Evolutionary conservation across 2,329 filamentous ascomycete species (phyloP).

Genomic region (Massarina eburnea): DNA sequence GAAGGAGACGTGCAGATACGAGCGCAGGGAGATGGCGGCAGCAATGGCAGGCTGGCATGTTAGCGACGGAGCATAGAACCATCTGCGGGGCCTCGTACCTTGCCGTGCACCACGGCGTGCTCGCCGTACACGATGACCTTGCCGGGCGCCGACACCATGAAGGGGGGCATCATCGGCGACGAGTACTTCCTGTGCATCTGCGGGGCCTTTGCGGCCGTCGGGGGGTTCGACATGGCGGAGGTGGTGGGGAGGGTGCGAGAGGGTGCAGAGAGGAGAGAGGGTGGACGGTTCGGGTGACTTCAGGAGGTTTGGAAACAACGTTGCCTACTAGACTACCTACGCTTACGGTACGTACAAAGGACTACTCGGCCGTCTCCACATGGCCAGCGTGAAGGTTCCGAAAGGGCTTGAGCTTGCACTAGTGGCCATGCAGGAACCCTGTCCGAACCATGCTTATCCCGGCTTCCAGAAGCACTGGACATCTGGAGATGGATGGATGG

Average conservation of each 20-base stretch:
- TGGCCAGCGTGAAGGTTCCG: too few relatives aligned
- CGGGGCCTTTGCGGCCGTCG: slow-evolving; percentile 15
- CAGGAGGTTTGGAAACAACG: slow-evolving; percentile 5
- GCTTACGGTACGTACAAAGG: too few relatives aligned
- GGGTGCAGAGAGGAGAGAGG: slow-evolving; percentile 30
- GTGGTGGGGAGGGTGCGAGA: slow-evolving; percentile 30
- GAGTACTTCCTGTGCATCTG: slow-evolving; percentile 39
- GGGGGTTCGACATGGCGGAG: slow-evolving; percentile 18
- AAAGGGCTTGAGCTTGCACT: too few relatives aligned
- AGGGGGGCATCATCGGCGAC: slow-evolving; percentile 74
- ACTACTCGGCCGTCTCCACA: too few relatives aligned
- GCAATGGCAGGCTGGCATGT: slow-evolving; percentile 76
- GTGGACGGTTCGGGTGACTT: slow-evolving; percentile 27
- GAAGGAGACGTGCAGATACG: slow-evolving; percentile 93
- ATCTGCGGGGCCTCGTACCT: slow-evolving; percentile 57
- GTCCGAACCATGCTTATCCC: slow-evolving; percentile 8
- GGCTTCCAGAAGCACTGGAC: slow-evolving; percentile 9
- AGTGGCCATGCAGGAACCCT: slow-evolving; percentile 15
- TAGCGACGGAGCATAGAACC: not conserved
- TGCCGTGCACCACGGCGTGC: slow-evolving; percentile 96
- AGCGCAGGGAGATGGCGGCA: slow-evolving; percentile 90
- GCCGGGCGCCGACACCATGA: slow-evolving; percentile 97
- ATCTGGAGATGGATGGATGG: not conserved
- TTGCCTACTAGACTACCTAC: too few relatives aligned
- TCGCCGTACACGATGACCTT: slow-evolving; percentile 99